Percentiles rank a stretch among this genome's conserved stretches.
phyloP scores from a whole-genome alignment of 1,284 basidiomycete species.

The Ganoderma boninense region DNA sequence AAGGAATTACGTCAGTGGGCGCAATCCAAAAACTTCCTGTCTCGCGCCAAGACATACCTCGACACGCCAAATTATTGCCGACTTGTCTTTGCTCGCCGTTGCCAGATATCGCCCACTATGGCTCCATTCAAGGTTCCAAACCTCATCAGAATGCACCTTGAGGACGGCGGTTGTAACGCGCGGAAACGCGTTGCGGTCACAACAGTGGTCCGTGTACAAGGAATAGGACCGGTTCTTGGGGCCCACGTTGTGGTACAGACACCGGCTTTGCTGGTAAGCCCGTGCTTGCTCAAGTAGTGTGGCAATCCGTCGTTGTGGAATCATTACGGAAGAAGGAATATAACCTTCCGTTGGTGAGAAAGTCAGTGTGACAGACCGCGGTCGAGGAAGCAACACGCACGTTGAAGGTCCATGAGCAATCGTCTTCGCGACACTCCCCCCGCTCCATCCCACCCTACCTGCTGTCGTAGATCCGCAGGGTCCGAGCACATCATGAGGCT shows the following conservation, averaged over 20 bases:
- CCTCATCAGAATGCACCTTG: constrained; percentile 89
- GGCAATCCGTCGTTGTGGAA: constrained; percentile 89
- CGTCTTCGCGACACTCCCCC: constrained; percentile 79
- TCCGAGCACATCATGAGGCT: constrained; percentile 93
- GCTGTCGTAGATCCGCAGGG: constrained; percentile 82
- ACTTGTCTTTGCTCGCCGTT: constrained; percentile 87
- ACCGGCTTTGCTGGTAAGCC: constrained; percentile 78
- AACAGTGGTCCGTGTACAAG: constrained; percentile 87
- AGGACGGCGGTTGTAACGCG: constrained; percentile 85
- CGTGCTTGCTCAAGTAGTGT: constrained; percentile 90
- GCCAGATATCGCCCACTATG: constrained; percentile 88
- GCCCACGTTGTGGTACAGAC: constrained; percentile 83
- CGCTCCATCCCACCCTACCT: constrained; percentile 92
- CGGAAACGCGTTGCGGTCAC: constrained; percentile 86
- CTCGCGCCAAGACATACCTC: constrained; percentile 59
- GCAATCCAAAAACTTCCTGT: not conserved
- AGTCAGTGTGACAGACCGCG: constrained; percentile 14
- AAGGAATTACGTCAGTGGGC: constrained; percentile 14
- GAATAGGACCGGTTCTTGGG: constrained; percentile 71
- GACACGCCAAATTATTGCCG: constrained; percentile 90
- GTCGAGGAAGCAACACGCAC: constrained; percentile 53
- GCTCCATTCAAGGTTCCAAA: constrained; percentile 97
- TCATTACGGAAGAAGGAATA: constrained; percentile 91
- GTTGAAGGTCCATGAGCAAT: constrained; percentile 84
- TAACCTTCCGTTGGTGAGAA: constrained; percentile 61